Evolutionary conservation across 2,329 filamentous ascomycete genomes (phyloP).

Genomic region (Cladophialophora chaetospira): DNA sequence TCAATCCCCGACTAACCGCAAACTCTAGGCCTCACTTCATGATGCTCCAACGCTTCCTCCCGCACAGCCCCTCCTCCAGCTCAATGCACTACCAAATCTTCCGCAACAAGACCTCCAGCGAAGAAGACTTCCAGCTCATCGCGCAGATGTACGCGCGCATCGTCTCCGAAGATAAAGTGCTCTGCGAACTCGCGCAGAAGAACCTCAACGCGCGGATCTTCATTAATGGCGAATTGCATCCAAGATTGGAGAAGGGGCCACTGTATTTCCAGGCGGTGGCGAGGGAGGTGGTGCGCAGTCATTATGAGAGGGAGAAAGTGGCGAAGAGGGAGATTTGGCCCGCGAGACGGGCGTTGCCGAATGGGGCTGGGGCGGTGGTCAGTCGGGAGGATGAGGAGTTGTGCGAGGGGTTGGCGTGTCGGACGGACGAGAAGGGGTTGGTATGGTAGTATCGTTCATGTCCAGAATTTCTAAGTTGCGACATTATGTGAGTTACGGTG

Average conservation of each 20-base stretch:
- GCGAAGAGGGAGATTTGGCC: conserved; percentile 56
- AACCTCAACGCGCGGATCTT: conserved; percentile 65
- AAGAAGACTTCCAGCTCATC: conserved; percentile 62
- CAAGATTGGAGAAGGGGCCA: conserved; percentile 60
- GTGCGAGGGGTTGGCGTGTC: conserved; percentile 23
- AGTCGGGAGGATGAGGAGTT: conserved; percentile 29
- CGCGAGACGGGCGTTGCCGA: conserved; percentile 33
- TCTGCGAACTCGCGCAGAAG: conserved; percentile 61
- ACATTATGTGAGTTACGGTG: too few relatives aligned
- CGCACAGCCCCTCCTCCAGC: conserved; percentile 53
- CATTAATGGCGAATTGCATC: conserved; percentile 65
- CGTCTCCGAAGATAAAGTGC: conserved; percentile 65
- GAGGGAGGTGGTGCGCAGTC: conserved; percentile 52
- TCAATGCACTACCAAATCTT: conserved; percentile 66
- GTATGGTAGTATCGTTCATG: conserved; percentile 27
- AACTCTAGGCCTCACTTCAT: conserved; percentile 62
- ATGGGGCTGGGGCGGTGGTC: conserved; percentile 16
- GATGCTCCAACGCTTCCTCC: conserved; percentile 65
- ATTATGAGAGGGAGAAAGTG: conserved; percentile 51
- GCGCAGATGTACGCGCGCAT: conserved; percentile 64
- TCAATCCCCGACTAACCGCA: too few relatives aligned
- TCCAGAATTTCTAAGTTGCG: too few relatives aligned
- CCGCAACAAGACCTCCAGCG: conserved; percentile 61
- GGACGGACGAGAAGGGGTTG: conserved; percentile 13
- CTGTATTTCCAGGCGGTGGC: conserved; percentile 59